Evolutionary conservation across 108 stramenopile species (phyloP).

Genomic region (Conticribra weissflogii): DNA sequence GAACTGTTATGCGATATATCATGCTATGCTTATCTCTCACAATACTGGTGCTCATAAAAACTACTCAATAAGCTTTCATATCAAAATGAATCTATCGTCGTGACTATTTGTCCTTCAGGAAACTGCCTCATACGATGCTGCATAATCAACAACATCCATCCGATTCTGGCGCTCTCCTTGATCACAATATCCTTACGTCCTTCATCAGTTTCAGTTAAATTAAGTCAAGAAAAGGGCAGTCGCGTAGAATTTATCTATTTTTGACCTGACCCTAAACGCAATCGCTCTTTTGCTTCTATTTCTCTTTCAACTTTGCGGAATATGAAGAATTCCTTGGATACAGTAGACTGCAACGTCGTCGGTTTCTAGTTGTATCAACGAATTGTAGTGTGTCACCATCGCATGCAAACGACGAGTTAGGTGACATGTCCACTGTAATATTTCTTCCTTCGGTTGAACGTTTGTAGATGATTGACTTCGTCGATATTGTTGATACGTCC

Average conservation of each 20-base stretch:
- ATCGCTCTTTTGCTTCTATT: background rate
- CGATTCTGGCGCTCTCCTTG: too few relatives aligned
- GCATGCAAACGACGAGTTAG: slow-evolving; percentile 7
- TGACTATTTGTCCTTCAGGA: too few relatives aligned
- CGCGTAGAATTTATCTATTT: background rate
- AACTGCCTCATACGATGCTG: too few relatives aligned
- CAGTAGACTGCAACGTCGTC: background rate
- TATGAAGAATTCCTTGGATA: background rate
- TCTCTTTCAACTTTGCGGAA: background rate
- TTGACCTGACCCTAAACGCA: background rate
- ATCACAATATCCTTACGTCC: too few relatives aligned
- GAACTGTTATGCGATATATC: too few relatives aligned
- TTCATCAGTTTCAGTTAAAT: too few relatives aligned
- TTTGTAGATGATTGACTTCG: background rate
- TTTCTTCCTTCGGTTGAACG: background rate
- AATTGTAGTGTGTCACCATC: background rate
- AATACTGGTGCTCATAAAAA: too few relatives aligned
- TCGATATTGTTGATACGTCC: background rate
- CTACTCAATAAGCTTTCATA: too few relatives aligned
- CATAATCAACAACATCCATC: too few relatives aligned
- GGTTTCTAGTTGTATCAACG: background rate
- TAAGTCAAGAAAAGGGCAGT: too few relatives aligned
- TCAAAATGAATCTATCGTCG: too few relatives aligned
- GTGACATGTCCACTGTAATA: slow-evolving; percentile 3
- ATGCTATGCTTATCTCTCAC: too few relatives aligned